phyloP scores from a whole-genome alignment of 768 basidiomycete genomes.

The Agrocybe pediades region DNA sequence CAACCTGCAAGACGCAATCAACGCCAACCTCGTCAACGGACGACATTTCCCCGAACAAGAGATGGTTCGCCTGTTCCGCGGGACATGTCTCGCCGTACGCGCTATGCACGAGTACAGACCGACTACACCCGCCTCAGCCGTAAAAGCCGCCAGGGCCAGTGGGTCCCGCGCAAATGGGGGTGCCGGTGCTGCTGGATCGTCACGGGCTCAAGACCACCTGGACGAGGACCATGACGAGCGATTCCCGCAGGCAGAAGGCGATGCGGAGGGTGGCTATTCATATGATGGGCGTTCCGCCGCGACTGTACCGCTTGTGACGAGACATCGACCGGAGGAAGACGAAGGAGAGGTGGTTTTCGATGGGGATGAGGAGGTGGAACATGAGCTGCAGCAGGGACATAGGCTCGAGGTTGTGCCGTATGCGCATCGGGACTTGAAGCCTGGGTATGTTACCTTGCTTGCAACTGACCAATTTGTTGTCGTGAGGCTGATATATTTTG shows the following conservation, averaged over 20 bases:
- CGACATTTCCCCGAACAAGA: conserved; percentile 86
- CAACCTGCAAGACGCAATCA: conserved; percentile 95
- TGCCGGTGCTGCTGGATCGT: conserved; percentile 12
- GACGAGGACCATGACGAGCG: conserved; percentile 67
- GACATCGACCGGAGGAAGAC: conserved; percentile 48
- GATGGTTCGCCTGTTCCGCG: conserved; percentile 88
- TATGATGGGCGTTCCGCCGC: conserved; percentile 49
- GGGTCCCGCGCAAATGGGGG: not conserved
- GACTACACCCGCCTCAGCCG: conserved; percentile 39
- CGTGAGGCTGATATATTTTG: no score
- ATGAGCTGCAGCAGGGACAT: conserved; percentile 39
- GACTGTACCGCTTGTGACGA: conserved; percentile 63
- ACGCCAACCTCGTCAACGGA: conserved; percentile 79
- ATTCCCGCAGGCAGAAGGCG: conserved; percentile 76
- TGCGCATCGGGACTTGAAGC: conserved; percentile 96
- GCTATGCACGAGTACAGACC: conserved; percentile 92
- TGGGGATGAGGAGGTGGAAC: conserved; percentile 70
- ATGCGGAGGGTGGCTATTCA: conserved; percentile 73
- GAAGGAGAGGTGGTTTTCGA: conserved; percentile 81
- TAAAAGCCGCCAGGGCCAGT: conserved; percentile 17
- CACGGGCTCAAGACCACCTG: conserved; percentile 20
- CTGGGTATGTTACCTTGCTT: conserved; percentile 83
- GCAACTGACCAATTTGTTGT: no score
- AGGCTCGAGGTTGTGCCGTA: conserved; percentile 78
- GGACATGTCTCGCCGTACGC: conserved; percentile 90